These are phyloP conservation scores for Heliosperma pusillum DNA, from an alignment of 148 eudicot genomes.

Conservation along the genomic window DNA sequence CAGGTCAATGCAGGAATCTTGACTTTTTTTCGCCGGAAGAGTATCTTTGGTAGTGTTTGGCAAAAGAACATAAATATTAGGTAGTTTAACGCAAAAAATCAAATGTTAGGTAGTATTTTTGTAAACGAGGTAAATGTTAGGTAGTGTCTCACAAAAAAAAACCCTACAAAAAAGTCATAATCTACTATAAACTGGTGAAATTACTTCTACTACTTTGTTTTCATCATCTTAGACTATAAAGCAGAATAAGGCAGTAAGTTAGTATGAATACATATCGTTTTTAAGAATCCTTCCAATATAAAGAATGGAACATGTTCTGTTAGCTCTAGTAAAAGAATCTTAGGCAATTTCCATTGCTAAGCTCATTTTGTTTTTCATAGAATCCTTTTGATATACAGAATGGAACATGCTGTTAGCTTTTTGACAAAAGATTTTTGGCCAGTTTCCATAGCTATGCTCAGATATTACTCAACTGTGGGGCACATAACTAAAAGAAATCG, in stretches of 20 bases:
- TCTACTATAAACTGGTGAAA: neutral
- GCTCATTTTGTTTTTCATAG: neutral
- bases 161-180: too few relatives aligned
- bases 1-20: too few relatives aligned
- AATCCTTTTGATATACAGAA: neutral
- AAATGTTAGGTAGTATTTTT: too few relatives aligned
- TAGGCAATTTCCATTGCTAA: neutral
- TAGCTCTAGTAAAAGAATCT: constrained; percentile 5
- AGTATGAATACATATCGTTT: neutral
- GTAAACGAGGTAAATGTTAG: too few relatives aligned
- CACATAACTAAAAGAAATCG: neutral
- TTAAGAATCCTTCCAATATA: neutral
- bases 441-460: constrained; percentile 1
- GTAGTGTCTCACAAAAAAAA: too few relatives aligned
- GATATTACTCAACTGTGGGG: neutral
- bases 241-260: neutral
- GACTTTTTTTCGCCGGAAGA: too few relatives aligned
- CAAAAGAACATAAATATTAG: too few relatives aligned
- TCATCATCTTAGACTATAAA: neutral
- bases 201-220: neutral
- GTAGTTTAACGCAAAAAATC: too few relatives aligned
- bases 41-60: too few relatives aligned
- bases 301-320: constrained; percentile 1
- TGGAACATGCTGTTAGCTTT: constrained; percentile 3
- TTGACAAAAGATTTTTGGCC: neutral